These are phyloP conservation scores for Cicer chorassanicum DNA, from an alignment of 306 rosid genomes.

Conservation along the genomic window DNA sequence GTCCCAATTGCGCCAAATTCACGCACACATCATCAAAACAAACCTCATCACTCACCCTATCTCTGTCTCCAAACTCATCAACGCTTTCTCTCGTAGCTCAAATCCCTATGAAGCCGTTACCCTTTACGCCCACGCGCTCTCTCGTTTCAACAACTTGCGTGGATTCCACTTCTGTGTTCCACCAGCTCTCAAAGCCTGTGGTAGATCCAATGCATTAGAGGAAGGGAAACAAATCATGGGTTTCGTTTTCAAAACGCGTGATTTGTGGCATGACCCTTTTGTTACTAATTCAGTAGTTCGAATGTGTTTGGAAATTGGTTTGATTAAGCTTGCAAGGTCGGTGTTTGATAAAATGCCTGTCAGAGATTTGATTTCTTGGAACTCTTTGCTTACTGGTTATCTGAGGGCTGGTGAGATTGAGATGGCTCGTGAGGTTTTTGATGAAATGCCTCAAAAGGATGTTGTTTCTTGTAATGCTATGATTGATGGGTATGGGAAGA, in stretches of 20 bases:
- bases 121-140: constrained; percentile 52
- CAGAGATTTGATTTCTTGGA: constrained; percentile 61
- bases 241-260: constrained; percentile 48
- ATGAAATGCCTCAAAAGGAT: constrained; percentile 51
- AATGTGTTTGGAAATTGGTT: constrained; percentile 54
- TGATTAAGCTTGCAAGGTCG: constrained; percentile 44
- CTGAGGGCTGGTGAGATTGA: constrained; percentile 45
- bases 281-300: constrained; percentile 58
- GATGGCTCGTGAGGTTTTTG: constrained; percentile 48
- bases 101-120: not conserved
- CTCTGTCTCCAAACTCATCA: no score
- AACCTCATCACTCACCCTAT: no score
- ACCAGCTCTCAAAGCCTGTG: constrained; percentile 58
- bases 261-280: constrained; percentile 51
- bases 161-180: constrained; percentile 50
- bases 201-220: constrained; percentile 47
- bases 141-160: constrained; percentile 40
- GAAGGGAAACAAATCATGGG: constrained; percentile 60
- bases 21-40: no score
- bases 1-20: no score
- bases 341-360: constrained; percentile 62
- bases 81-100: no score
- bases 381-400: not conserved
- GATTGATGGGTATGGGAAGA: constrained; percentile 66
- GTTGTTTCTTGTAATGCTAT: constrained; percentile 55